These are phyloP conservation scores for Metschnikowia dekortorum DNA, from an alignment of 805 yeast genomes.

Conservation along the genomic window DNA sequence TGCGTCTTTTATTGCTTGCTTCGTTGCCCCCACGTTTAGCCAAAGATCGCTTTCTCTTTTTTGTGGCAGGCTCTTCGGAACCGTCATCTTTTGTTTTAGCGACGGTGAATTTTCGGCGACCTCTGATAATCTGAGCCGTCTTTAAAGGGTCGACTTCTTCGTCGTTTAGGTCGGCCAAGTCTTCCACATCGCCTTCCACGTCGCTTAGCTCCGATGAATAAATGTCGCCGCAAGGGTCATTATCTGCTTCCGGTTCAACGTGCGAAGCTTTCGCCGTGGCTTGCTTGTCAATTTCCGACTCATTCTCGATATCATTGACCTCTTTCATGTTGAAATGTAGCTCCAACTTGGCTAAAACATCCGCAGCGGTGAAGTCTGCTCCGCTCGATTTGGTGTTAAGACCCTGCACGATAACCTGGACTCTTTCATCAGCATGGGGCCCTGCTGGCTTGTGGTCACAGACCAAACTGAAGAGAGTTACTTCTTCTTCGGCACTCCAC, in stretches of 20 bases:
- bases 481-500: constrained; percentile 65
- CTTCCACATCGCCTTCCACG: constrained; percentile 17
- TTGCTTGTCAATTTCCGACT: constrained; percentile 2
- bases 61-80: constrained; percentile 6
- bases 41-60: constrained; percentile 19
- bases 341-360: constrained; percentile 55
- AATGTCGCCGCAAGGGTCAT: constrained; percentile 2
- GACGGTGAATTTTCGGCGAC: constrained; percentile 7
- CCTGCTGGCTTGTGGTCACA: constrained; percentile 73
- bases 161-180: constrained; percentile 13
- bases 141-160: constrained; percentile 11
- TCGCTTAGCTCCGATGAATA: constrained; percentile 20
- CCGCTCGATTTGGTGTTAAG: constrained; percentile 26
- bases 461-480: constrained; percentile 53
- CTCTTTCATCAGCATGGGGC: constrained; percentile 37
- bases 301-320: constrained; percentile 51
- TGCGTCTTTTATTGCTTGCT: constrained; percentile 9
- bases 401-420: constrained; percentile 38
- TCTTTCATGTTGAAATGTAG: constrained; percentile 53
- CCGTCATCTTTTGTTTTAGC: constrained; percentile 8
- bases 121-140: not conserved
- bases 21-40: constrained; percentile 17
- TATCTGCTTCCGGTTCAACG: not conserved
- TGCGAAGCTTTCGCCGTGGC: not conserved
- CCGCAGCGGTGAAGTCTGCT: constrained; percentile 37